Base-by-base conservation (phyloP, 495 filamentous ascomycete genomes). In the Tuber magnatum region DNA sequence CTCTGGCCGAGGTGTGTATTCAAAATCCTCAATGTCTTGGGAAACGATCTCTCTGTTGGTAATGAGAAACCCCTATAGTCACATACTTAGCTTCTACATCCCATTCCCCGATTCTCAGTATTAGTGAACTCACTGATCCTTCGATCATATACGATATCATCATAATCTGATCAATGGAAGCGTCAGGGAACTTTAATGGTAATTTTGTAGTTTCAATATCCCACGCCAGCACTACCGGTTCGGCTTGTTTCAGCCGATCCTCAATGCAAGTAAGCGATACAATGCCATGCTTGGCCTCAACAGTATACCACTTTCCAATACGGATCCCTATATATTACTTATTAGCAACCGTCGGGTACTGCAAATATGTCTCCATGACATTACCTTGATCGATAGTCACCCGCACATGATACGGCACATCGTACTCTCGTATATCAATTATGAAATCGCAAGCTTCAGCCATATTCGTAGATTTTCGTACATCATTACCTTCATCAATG, bases 71-170 rank as follows among this genome's bases (percentile, higher is more conserved):
- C 95, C 95, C 73, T 82, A 56, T 39, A 65, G 32, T 28, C 56
- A 3, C 32, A 14, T 18, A 32, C 56, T 65, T 35, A 65, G 56
- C 56, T 32, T 35, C 28, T 32, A 16, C 18, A 35, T 6, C 8
- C 32, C 14, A 14, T 35, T 35, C 32, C 56, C 28, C 28, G 35
- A 35, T 8, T 35, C 28, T 24, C 70, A 75, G 24, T 8, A 75
- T n/a, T 38, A 39, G 35, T 43, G 35, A 35, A 65, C 56, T 44
- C 72, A 74, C 74, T 84, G 97, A 94, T 1, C 96, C 95, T 80
- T 99, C 95, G 78, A 99, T 98, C 95, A 99, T 99, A 85, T 98
- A 99, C 24, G 96, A 98, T 80, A 99, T 96, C 95, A 99, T 99
- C 94, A 99, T 99, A 79, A 99, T 91, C 84, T 97, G 95, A 85